A percentile compares a stretch with the other conserved stretches of the same genome.
Conservation (phyloP, 805 yeast genomes). For the Yarrowia sp. region DNA sequence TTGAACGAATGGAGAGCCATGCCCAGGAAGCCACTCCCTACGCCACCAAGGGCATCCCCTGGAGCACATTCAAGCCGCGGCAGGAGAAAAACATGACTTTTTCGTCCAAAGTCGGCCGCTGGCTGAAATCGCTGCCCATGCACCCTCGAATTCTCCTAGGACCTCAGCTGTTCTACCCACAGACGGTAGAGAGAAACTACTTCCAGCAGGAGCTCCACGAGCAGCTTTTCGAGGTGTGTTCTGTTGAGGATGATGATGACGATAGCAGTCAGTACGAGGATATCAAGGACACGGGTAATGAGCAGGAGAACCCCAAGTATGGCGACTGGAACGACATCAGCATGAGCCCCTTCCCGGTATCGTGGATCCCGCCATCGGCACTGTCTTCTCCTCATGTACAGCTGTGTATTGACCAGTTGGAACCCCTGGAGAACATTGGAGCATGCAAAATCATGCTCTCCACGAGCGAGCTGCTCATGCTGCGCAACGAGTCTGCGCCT, state of each 20-base stretch:
- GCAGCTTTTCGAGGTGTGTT: neutral
- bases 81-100: conserved; percentile 27
- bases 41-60: conserved; percentile 12
- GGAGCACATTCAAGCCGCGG: conserved; percentile 21
- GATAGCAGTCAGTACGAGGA: neutral
- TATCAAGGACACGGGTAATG: neutral
- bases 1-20: conserved; percentile 4
- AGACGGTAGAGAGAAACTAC: neutral
- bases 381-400: conserved; percentile 8
- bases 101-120: conserved; percentile 18
- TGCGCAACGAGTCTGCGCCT: conserved; percentile 4
- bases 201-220: neutral
- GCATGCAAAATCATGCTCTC: neutral
- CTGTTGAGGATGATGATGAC: neutral
- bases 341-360: neutral
- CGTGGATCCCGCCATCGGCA: conserved; percentile 9
- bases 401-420: conserved; percentile 11
- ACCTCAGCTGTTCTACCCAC: neutral
- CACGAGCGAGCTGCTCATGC: neutral
- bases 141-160: neutral
- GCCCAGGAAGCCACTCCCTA: neutral
- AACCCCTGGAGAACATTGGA: conserved; percentile 17
- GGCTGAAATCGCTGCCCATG: conserved; percentile 21
- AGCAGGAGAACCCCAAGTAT: neutral
- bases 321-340: conserved; percentile 7